These are phyloP conservation scores for Erythrophleum fordii DNA, from an alignment of 306 rosid genomes.

Conservation along the genomic window DNA sequence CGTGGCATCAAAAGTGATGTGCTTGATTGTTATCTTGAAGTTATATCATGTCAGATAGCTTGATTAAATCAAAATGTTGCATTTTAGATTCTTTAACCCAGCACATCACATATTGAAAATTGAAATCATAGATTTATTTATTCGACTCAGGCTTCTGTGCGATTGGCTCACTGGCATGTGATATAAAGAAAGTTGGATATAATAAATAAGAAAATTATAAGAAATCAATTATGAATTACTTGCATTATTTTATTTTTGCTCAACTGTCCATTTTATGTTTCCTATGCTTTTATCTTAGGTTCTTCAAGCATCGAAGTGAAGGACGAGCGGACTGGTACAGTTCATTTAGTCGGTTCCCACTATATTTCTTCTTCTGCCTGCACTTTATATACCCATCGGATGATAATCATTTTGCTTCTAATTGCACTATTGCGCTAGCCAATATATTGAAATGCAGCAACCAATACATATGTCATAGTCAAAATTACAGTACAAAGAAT, in stretches of 20 bases:
- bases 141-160: neutral
- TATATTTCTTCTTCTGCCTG: slow-evolving; percentile 57
- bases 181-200: neutral
- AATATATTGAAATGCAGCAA: slow-evolving; percentile 51
- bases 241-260: slow-evolving; percentile 19
- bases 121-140: neutral
- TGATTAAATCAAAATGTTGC: neutral
- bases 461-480: slow-evolving; percentile 47
- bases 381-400: slow-evolving; percentile 46
- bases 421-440: slow-evolving; percentile 51
- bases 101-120: neutral
- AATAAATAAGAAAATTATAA: neutral
- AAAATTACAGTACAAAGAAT: slow-evolving; percentile 44
- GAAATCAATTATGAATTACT: slow-evolving; percentile 19
- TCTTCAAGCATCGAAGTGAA: slow-evolving; percentile 82
- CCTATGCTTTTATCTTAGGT: slow-evolving; percentile 62
- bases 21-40: neutral
- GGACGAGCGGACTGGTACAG: slow-evolving; percentile 89
- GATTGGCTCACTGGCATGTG: neutral
- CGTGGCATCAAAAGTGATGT: neutral
- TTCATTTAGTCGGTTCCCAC: slow-evolving; percentile 93
- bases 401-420: slow-evolving; percentile 50
- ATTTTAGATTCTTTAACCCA: neutral
- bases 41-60: neutral
- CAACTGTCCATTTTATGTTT: slow-evolving; percentile 29